A percentile compares a stretch with the other conserved stretches of the same genome.
Conservation (phyloP, 257 asterid genomes). For the Nicotiana attenuata region DNA sequence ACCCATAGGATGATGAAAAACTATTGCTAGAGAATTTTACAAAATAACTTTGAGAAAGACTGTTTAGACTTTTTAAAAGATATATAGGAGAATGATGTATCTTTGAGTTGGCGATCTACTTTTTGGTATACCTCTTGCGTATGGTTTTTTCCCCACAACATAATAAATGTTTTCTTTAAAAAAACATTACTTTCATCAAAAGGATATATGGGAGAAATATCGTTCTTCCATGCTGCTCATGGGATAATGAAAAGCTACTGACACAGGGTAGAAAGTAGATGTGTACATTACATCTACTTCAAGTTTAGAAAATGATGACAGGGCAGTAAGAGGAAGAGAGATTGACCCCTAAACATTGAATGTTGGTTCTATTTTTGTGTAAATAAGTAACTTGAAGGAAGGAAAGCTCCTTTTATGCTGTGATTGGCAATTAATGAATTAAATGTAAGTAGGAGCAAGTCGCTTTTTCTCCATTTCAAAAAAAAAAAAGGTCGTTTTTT, state of each 20-base stretch:
- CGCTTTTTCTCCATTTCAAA: too few relatives aligned
- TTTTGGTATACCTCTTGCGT: not conserved
- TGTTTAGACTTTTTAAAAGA: not conserved
- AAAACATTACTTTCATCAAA: not conserved
- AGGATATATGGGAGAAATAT: not conserved
- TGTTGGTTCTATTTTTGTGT: not conserved
- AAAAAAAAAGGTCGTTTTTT: not conserved
- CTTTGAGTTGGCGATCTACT: not conserved
- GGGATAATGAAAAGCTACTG: not conserved
- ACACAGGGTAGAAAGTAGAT: not conserved
- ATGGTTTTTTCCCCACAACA: not conserved
- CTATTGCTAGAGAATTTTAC: not conserved
- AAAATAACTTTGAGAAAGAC: not conserved
- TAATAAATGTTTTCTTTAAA: not conserved
- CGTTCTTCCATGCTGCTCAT: not conserved
- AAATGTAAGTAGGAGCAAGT: not conserved
- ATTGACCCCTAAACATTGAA: not conserved
- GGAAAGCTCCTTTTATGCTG: not conserved
- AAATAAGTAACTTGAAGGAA: not conserved
- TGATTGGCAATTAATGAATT: not conserved
- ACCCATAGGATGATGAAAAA: not conserved
- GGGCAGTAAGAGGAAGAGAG: not conserved
- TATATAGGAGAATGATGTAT: not conserved
- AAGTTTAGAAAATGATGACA: not conserved
- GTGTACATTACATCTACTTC: not conserved